Evolutionary conservation across 192 early-diverging fungal species (phyloP), one percentile per base, ranked within the genome.

Genomic region (Phlyctochytrium arcticum): DNA sequence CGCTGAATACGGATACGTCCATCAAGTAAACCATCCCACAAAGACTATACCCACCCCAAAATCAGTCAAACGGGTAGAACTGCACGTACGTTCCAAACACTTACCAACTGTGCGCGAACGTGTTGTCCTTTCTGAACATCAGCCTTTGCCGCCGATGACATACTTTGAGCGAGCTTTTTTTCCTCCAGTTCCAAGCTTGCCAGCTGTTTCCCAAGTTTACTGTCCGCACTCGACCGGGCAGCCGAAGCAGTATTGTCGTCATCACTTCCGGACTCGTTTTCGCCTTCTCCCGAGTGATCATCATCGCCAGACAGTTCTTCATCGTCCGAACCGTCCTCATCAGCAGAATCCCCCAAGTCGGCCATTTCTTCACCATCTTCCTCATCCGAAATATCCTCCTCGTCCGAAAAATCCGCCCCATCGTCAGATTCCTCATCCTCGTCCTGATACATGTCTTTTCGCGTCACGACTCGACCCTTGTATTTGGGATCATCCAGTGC

Each of bases 111-210:
- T n/a, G 82, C 75, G 54, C 90, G 77, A 24, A 97, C 91, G 56
- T 95, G 90, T n/a, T 82, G 75, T 29, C 95, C 96, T 65, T 97
- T 97, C 71, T 92, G 92, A 21, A 92, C 77, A 65, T 96, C 94
- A 30, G 79, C 81, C 9, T 85, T 79, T 0, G 87, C 87, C 19
- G 83, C 85, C 68, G 89, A 80, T 29, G 90, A 83, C 61, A 96
- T 83, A 31, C 70, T 86, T 48, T 88, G 77, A 30, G 96, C 73
- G 60, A 98, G 75, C 23, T 89, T 84, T 67, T 87, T 89, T 73
- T 97, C 95, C 58, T 94, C 91, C 31, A 83, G 77, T 54, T 91
- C 84, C 23, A 95, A 80, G 71, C 82, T 78, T 62, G 80, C 79
- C 46, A 98, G 80, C 62, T 94, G 75, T 46, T 69, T 63, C 19